Percentiles rank a stretch among this genome's conserved stretches.
Evolutionary conservation across 352 stramenopile species (phyloP).

Genomic region (Phytopythium chamaehyphon): DNA sequence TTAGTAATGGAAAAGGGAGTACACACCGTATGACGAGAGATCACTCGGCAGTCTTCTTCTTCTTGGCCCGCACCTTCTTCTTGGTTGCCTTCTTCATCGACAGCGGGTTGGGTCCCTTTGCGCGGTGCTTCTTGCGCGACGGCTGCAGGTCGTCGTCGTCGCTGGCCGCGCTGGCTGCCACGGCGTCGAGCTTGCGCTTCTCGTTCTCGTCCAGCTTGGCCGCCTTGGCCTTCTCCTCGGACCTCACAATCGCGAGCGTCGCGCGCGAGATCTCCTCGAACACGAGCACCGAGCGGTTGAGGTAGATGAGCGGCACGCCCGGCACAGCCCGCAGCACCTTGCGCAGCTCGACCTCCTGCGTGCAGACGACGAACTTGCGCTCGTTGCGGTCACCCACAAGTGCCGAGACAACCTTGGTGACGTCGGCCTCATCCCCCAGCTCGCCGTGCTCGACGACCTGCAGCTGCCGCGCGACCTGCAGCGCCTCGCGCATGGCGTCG

Average conservation of each 20-base stretch:
- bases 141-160: slow-evolving; percentile 9
- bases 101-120: slow-evolving; percentile 74
- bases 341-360: slow-evolving; percentile 80
- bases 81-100: slow-evolving; percentile 70
- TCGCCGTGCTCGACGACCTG: slow-evolving; percentile 50
- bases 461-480: slow-evolving; percentile 66
- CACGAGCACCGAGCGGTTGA: slow-evolving; percentile 85
- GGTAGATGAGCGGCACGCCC: slow-evolving; percentile 80
- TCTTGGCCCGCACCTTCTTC: slow-evolving; percentile 79
- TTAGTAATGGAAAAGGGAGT: slow-evolving; percentile 5
- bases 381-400: slow-evolving; percentile 74
- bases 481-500: slow-evolving; percentile 50
- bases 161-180: slow-evolving; percentile 13
- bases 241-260: slow-evolving; percentile 74
- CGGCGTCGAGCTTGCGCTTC: slow-evolving; percentile 69
- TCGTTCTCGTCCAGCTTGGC: slow-evolving; percentile 67
- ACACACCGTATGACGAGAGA: background rate
- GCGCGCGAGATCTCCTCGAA: slow-evolving; percentile 82
- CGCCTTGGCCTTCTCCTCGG: slow-evolving; percentile 72
- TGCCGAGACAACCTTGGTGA: slow-evolving; percentile 44
- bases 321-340: slow-evolving; percentile 61
- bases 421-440: slow-evolving; percentile 29
- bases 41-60: slow-evolving; percentile 44
- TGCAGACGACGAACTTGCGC: slow-evolving; percentile 80
- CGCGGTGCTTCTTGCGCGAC: slow-evolving; percentile 45